Evolutionary conservation across 1,284 basidiomycete genomes (phyloP).

Genomic region (Boletus nobilissimus): DNA sequence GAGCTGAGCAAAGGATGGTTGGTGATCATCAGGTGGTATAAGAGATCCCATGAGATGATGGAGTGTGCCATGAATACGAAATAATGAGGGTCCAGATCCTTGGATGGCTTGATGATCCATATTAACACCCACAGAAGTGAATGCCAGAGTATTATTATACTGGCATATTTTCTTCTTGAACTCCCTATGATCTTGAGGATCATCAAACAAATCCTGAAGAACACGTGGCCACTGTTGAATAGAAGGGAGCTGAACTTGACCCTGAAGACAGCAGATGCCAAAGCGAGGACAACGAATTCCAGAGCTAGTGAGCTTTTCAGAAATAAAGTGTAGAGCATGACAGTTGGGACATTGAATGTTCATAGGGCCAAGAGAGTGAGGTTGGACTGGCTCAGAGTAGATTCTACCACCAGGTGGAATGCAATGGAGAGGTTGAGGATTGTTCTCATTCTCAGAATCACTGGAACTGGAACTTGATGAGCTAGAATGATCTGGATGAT

Average conservation of each 20-base stretch:
- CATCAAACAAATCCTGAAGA: constrained; percentile 31
- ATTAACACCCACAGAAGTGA: constrained; percentile 52
- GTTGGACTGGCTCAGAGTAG: constrained; percentile 14
- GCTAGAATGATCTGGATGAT: background rate
- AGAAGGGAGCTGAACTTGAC: constrained; percentile 38
- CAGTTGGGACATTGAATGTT: constrained; percentile 37
- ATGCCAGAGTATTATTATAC: constrained; percentile 54
- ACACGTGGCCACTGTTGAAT: constrained; percentile 32
- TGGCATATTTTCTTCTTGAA: constrained; percentile 47
- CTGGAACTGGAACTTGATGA: background rate
- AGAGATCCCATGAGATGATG: constrained; percentile 50
- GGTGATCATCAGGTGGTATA: constrained; percentile 32
- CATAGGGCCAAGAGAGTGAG: constrained; percentile 33
- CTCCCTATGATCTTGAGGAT: constrained; percentile 14
- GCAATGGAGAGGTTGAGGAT: background rate
- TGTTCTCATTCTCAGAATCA: no score
- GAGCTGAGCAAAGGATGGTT: no score
- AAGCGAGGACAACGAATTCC: constrained; percentile 20
- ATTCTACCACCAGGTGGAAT: constrained; percentile 15
- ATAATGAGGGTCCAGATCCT: constrained; percentile 47
- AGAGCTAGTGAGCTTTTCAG: constrained; percentile 32
- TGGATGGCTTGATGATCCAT: constrained; percentile 45
- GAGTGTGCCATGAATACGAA: constrained; percentile 52
- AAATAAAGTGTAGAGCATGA: constrained; percentile 35
- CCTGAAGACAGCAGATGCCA: constrained; percentile 43